Evolutionary conservation across 192 early-diverging fungal genomes (phyloP), one percentile per base, ranked within the genome.

Genomic region (Rhizophagus clarus): DNA sequence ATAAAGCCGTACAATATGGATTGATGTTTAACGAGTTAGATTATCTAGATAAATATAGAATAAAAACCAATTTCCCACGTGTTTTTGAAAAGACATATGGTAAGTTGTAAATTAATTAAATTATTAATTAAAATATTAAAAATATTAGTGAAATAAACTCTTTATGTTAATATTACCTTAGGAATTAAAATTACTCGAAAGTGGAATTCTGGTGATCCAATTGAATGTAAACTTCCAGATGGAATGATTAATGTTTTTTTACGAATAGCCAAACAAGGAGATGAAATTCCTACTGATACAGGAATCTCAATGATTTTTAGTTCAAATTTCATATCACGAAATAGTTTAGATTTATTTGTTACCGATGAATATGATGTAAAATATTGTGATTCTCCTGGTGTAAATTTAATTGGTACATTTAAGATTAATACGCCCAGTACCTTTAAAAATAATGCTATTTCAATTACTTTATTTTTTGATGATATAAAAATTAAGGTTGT

Each of bases 1-100:
- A 7, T 40, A 40, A 40, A 40, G 89, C 89, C 0, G 89, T 88
- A 8, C 85, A 86, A 75, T 87, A 84, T 80, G 89, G 89, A 2
- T 7, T 87, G 26, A 79, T 40, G 6, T 7, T 37, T 0, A 7
- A 40, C 6, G 8, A 9, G 7, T 5, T 40, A 37, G 37, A 37
- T 6, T 0, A 0, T 0, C 37, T 40, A 40, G 37, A 40, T 40
- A 40, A 81, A n/a, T n/a, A n/a, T n/a, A n/a, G n/a, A 20, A 86
- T 83, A 6, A 61, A 70, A 28, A 78, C 80, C 1, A 82, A 87
- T 7, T 29, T 17, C 0, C 6, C 29, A 22, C 15, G 67, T 37
- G 20, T 69, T 8, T 69, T 69, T 4, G 32, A 69, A 42, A 34
- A 31, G 37, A 69, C 67, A 34, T 69, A 42, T 24, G 67, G 67